Base-by-base conservation (phyloP, 1,284 basidiomycete genomes). In the Fomes fomentarius region DNA sequence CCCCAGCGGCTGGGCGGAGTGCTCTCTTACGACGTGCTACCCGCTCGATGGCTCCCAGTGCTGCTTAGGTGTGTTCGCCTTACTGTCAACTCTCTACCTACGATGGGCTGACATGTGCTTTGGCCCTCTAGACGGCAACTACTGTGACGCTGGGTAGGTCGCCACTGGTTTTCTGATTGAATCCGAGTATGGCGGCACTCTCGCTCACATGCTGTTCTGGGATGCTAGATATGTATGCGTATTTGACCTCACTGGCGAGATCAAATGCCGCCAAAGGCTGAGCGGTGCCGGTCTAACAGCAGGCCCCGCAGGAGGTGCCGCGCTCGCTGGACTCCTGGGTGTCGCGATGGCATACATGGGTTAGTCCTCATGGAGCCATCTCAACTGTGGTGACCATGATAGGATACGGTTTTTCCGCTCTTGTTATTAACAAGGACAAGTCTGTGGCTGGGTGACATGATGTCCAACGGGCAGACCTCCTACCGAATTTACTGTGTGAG, bases 1-100 rank as follows among this genome's bases (percentile, higher is more conserved):
- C n/a, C 35, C 35, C 8, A 17, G 19, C 35, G 50, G 50, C 34
- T 46, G 26, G 42, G 17, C 33, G 10, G 22, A 9, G 37, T 52
- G 50, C 50, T 52, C 50, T 30, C 37, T n/a, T n/a, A 33, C 34
- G 17, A 46, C 50, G 11, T 52, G 50, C 50, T 52, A 47, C 31
- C 50, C 50, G 41, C 42, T 46, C 43, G 43, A 52, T 31, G 47
- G 47, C 35, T 43, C 50, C 14, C 22, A 39, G 34, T 52, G 50
- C 38, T 52, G 50, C 24, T 9, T 35, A n/a, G 37, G 50, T 52
- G 30, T 15, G n/a, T n/a, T n/a, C n/a, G n/a, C n/a, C n/a, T n/a
- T n/a, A n/a, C n/a, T n/a, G 42, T 38, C 24, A 12, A 3, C 19
- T 8, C 24, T 34, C 39, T 28, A 22, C 31, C 47, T 21, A 12